Base-by-base conservation (phyloP, 2,329 filamentous ascomycete species). In the Bertia moriformis region DNA sequence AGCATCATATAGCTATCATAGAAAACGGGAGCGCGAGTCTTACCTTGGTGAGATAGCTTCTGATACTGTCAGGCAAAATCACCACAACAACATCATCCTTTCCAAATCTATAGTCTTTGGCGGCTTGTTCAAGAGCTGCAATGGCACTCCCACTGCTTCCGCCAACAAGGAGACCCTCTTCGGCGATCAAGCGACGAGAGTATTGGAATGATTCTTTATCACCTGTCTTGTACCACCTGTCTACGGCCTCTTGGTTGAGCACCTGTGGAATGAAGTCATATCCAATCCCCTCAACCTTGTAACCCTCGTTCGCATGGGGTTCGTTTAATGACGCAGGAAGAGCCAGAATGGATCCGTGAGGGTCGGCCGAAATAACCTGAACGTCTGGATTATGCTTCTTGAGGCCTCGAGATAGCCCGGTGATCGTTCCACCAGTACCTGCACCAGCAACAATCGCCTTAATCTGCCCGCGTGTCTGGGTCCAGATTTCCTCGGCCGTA, bases 261-360 rank as follows among this genome's bases (percentile, higher is more conserved):
- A 98, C 93, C 18, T 96, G 85, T 4, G 93, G 91, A 43, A 98
- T 83, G 58, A 98, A 98, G 58, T 98, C 91, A 58, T 98, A 98
- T 15, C 91, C 91, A 51, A 98, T 98, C 33, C 91, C 91, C 64
- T 98, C 91, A 1, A 98, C 91, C 65, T 98, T 96, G 67, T 98
- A 98, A 1, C 79, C 68, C 58, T 86, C 78, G 53, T 95, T 89
- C 43, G 73, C 71, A 54, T 79, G 74, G 46, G 84, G 80, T 37
- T 84, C 67, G 58, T 98, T 98, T 48, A 98, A 65, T 4, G 59
- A 51, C 47, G 82, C 75, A 2, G 91, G 91, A 20, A 93, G 53
- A 7, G 91, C 91, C 38, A 98, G 69, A 48, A 96, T 87, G 42
- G 86, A 94, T 39, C 91, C 91, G 38, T 88, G 74, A 0, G 91